A percentile compares a stretch with the other conserved stretches of the same genome.
Conservation (phyloP, 2,329 filamentous ascomycete genomes). For the Aspergillus sp. region DNA sequence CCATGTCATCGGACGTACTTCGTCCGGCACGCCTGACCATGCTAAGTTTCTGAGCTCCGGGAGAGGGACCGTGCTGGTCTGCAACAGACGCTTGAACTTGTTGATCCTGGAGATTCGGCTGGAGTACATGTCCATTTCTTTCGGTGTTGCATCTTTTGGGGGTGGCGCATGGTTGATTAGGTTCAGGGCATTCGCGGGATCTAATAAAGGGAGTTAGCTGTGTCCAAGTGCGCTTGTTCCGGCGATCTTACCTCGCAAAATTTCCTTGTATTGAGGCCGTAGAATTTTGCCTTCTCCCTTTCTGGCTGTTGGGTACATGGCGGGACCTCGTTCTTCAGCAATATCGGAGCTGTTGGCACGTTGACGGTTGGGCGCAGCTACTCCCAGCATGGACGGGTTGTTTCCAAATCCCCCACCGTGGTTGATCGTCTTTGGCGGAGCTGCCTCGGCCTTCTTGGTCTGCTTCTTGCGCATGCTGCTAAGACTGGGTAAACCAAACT, state of each 20-base stretch:
- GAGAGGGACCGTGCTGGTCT: conserved; percentile 84
- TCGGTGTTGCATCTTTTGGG: conserved; percentile 70
- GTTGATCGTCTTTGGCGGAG: conserved; percentile 44
- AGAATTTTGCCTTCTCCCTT: conserved; percentile 93
- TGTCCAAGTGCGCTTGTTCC: too few species aligned
- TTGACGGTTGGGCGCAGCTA: conserved; percentile 48
- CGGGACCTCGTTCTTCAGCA: conserved; percentile 79
- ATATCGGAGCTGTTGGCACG: conserved; percentile 90
- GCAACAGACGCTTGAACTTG: conserved; percentile 95
- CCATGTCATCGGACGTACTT: conserved; percentile 99
- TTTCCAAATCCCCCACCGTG: conserved; percentile 32
- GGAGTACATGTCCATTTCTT: conserved; percentile 82
- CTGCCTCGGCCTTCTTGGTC: conserved; percentile 41
- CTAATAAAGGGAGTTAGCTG: conserved; percentile 21
- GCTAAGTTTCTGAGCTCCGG: conserved; percentile 79
- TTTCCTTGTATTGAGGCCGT: conserved; percentile 95
- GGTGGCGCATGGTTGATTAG: conserved; percentile 84
- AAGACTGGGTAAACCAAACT: conserved; percentile 91
- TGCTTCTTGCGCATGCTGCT: conserved; percentile 81
- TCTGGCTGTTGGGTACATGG: conserved; percentile 82
- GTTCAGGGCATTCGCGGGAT: conserved; percentile 90
- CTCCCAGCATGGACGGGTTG: conserved; percentile 26
- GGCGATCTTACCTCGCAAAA: conserved; percentile 62
- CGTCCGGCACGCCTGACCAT: conserved; percentile 92
- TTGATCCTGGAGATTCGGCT: conserved; percentile 92